phyloP scores from a whole-genome alignment of 768 basidiomycete species.

The Serendipita indica region DNA sequence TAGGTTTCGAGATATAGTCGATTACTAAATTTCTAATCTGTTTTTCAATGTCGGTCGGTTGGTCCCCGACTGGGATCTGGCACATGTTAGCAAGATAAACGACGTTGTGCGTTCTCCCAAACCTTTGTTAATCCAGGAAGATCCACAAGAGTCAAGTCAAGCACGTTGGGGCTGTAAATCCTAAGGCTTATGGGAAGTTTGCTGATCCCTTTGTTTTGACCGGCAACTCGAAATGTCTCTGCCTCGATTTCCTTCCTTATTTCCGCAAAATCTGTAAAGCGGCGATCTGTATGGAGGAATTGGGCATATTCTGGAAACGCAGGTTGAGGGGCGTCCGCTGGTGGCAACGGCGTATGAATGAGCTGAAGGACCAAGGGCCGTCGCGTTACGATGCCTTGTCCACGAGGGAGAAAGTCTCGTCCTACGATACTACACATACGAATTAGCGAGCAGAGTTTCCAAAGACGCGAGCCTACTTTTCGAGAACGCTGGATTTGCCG shows the following conservation, averaged over 20 bases:
- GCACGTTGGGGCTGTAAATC: slow-evolving; percentile 89
- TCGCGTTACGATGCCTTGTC: slow-evolving; percentile 89
- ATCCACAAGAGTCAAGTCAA: slow-evolving; percentile 93
- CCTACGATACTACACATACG: slow-evolving; percentile 68
- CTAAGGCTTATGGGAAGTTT: slow-evolving; percentile 89
- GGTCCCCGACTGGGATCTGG: slow-evolving; percentile 89
- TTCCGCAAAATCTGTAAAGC: slow-evolving; percentile 91
- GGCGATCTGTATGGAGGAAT: slow-evolving; percentile 91
- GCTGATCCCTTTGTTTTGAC: slow-evolving; percentile 97
- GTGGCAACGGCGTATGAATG: slow-evolving; percentile 69
- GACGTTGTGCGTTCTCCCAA: slow-evolving; percentile 17
- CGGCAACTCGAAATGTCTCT: slow-evolving; percentile 93
- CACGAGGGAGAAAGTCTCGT: slow-evolving; percentile 75
- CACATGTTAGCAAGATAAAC: neutral
- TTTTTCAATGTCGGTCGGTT: slow-evolving; percentile 93
- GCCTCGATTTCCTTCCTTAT: slow-evolving; percentile 94
- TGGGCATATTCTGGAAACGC: slow-evolving; percentile 85
- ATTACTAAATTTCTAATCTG: slow-evolving; percentile 91
- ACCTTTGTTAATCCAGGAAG: slow-evolving; percentile 94
- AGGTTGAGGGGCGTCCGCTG: slow-evolving; percentile 19
- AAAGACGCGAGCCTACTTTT: slow-evolving; percentile 48
- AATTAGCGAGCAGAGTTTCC: neutral
- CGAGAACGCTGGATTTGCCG: slow-evolving; percentile 90
- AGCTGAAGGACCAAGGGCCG: slow-evolving; percentile 91
- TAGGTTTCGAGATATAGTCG: slow-evolving; percentile 93